phyloP scores from a whole-genome alignment of 495 filamentous ascomycete genomes.

The Pseudoneurospora amorphoporcata region DNA sequence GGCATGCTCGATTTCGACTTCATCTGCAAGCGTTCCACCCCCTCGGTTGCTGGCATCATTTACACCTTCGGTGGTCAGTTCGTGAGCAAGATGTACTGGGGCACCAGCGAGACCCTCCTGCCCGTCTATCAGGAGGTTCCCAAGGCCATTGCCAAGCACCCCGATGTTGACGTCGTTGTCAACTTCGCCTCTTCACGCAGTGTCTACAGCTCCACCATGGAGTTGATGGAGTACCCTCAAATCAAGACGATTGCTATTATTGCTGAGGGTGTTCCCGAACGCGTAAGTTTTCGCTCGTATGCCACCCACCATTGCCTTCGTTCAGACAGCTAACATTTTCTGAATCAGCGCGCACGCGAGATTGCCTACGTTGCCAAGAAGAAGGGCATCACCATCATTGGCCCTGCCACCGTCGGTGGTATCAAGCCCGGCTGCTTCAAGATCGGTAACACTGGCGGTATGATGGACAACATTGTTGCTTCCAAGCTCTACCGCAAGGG shows the following conservation, averaged over 20 bases:
- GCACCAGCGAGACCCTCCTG: constrained; percentile 96
- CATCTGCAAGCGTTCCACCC: constrained; percentile 96
- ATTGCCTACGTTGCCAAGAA: constrained; percentile 90
- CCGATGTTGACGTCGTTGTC: constrained; percentile 92
- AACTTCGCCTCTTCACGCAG: constrained; percentile 98
- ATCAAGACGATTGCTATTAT: constrained; percentile 98
- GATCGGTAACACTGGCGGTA: constrained; percentile 99
- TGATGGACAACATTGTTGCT: constrained; percentile 99
- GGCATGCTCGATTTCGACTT: constrained; percentile 99
- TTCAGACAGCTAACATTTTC: background rate
- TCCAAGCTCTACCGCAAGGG: constrained; percentile 99
- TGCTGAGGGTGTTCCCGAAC: constrained; percentile 96
- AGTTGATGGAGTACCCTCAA: constrained; percentile 94
- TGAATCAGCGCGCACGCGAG: constrained; percentile 75
- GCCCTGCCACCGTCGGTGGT: constrained; percentile 94
- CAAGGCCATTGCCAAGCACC: constrained; percentile 95
- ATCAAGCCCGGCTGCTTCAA: constrained; percentile 99
- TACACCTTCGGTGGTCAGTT: constrained; percentile 99
- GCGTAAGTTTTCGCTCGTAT: constrained; percentile 46
- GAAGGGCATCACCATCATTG: constrained; percentile 99
- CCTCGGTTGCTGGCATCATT: constrained; percentile 97
- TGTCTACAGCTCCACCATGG: constrained; percentile 96
- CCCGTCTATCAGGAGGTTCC: constrained; percentile 93
- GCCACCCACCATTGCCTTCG: background rate
- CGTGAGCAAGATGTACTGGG: constrained; percentile 99